Conservation (phyloP, 495 filamentous ascomycete genomes). For the Hypomontagnella monticulosa region DNA sequence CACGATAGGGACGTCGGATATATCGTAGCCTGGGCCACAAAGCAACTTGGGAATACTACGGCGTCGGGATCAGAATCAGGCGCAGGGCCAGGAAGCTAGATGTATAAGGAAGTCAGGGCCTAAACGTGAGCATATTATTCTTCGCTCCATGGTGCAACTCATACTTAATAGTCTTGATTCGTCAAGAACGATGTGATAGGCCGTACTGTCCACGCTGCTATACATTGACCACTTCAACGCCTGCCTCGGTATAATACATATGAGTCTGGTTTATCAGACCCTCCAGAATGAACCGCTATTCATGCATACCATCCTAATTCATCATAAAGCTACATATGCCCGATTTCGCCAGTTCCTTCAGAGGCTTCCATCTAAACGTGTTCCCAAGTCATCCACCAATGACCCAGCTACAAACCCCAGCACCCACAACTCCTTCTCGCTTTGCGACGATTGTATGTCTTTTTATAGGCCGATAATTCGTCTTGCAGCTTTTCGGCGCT, state of each 20-base stretch:
- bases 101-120: not conserved
- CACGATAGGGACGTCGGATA: conserved; percentile 55
- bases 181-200: no score
- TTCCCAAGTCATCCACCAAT: not conserved
- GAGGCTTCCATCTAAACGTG: not conserved
- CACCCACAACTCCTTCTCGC: not conserved
- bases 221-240: no score
- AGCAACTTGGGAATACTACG: not conserved
- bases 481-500: not conserved
- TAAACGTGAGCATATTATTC: not conserved
- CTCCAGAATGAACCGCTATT: no score
- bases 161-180: no score
- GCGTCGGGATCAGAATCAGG: not conserved
- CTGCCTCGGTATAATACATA: no score
- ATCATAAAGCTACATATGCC: not conserved
- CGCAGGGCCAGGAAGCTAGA: not conserved
- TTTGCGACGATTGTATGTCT: not conserved
- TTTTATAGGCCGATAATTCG: not conserved
- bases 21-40: conserved; percentile 35
- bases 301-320: no score
- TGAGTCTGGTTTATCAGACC: no score
- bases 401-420: no score
- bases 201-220: no score
- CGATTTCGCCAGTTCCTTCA: not conserved
- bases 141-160: no score